Base-by-base conservation (phyloP, 2,329 filamentous ascomycete genomes). In the Cladosporium sp. region DNA sequence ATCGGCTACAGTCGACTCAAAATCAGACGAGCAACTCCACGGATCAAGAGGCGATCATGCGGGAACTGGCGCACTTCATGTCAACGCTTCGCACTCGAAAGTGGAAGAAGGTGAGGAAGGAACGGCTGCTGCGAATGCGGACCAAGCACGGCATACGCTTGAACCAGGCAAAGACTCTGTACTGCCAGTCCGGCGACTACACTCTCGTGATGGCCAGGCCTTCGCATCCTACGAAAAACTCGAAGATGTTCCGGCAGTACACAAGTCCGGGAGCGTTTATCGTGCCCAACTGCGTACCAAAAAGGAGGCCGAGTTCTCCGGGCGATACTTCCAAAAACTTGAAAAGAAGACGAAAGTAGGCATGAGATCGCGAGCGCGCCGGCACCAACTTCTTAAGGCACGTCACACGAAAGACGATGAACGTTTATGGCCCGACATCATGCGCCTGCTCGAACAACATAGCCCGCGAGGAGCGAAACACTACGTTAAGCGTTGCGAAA, bases 401-500 rank as follows among this genome's bases (percentile, higher is more conserved):
- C 36, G 45, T 11, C 27, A 32, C 19, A 13, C 13, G 4, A 22
- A 40, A 7, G 6, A 27, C 1, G 45, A 48, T 7, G 38, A 33
- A 9, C 18, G 43, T 25, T 45, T 50, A 16, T 61, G 57, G 57
- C 54, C 29, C 7, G 49, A 45, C 1, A 50, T 55, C 2, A 39
- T 60, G 12, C 22, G 27, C 6, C 18, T 57, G 15, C 53, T 62
- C 9, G 54, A 58, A 7, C 35, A 55, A 7, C 32, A 43, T 3
- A 61, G 55, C 6, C 48, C 54, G 7, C 19, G 27, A 2, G 53
- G 53, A 2, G 20, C 29, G 1, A 43, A 54, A 12, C 35, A 45
- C 8, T 52, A 56, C 36, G 49, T 45, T 7, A 57, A 55, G n/a
- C 53, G 53, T 13, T 40, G 51, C n/a, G 59, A 62, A 38, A 55